These are phyloP conservation scores for Arachis hypogaea DNA, from an alignment of 306 rosid species.

Conservation along the genomic window DNA sequence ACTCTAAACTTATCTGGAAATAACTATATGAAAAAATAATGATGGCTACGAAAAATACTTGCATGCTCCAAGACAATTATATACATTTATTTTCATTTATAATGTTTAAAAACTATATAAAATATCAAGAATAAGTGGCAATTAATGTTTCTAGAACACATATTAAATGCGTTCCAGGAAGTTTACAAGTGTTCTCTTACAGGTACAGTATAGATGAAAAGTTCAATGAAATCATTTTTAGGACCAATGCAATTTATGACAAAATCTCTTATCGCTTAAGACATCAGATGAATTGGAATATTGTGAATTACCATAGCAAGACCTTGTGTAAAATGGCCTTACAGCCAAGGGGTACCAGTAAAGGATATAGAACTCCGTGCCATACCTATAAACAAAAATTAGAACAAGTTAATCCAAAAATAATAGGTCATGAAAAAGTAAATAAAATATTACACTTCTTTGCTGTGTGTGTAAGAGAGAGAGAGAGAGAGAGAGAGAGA, in stretches of 20 bases:
- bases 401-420: not conserved
- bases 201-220: not conserved
- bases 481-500: not conserved
- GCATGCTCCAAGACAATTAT: no score
- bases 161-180: no score
- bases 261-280: slow-evolving; percentile 45
- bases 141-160: no score
- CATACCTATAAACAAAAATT: slow-evolving; percentile 58
- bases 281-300: slow-evolving; percentile 95
- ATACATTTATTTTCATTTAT: no score
- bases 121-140: no score
- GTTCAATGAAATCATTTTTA: not conserved
- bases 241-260: not conserved
- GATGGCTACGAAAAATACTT: not conserved
- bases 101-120: no score
- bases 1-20: not conserved
- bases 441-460: not conserved
- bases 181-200: no score
- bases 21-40: not conserved
- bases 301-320: slow-evolving; percentile 70
- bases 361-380: slow-evolving; percentile 90
- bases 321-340: slow-evolving; percentile 96
- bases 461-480: no score
- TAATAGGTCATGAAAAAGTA: slow-evolving; percentile 12
- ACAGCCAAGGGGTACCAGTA: slow-evolving; percentile 85